Evolutionary conservation across 169 alveolate genomes (phyloP).

Genomic region (Eimeria necatrix): DNA sequence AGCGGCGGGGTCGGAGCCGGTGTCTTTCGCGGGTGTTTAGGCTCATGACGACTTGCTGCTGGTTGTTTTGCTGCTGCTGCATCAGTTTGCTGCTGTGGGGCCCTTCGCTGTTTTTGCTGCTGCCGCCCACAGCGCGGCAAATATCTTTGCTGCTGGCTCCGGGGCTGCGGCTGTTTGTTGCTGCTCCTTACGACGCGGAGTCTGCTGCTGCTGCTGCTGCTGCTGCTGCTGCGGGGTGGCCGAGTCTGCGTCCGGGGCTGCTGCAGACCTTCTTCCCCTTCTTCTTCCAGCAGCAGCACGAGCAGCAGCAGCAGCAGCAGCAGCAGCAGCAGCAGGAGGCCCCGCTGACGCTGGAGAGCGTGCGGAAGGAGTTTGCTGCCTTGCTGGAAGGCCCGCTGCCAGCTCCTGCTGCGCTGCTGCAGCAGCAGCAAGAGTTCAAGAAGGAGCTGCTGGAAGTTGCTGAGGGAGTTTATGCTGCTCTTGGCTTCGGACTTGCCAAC

Average conservation of each 20-base stretch:
- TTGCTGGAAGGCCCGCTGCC: neutral
- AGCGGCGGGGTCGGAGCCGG: neutral
- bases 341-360: neutral
- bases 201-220: neutral
- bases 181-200: neutral
- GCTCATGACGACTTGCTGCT: neutral
- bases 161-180: neutral
- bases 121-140: conserved; percentile 6
- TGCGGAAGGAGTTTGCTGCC: neutral
- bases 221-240: neutral
- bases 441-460: conserved; percentile 46
- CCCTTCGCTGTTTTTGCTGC: neutral
- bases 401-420: conserved; percentile 39
- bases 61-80: neutral
- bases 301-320: conserved; percentile 40
- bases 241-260: neutral
- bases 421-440: conserved; percentile 64
- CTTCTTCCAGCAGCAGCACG: conserved; percentile 5
- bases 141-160: neutral
- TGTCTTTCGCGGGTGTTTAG: neutral
- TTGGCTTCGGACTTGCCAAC: conserved; percentile 78
- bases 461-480: conserved; percentile 23
- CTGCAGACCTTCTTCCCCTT: neutral
- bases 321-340: neutral
- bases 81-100: neutral